Conservation (phyloP, 78 protist species). For the Carpediemonas membranifera region DNA sequence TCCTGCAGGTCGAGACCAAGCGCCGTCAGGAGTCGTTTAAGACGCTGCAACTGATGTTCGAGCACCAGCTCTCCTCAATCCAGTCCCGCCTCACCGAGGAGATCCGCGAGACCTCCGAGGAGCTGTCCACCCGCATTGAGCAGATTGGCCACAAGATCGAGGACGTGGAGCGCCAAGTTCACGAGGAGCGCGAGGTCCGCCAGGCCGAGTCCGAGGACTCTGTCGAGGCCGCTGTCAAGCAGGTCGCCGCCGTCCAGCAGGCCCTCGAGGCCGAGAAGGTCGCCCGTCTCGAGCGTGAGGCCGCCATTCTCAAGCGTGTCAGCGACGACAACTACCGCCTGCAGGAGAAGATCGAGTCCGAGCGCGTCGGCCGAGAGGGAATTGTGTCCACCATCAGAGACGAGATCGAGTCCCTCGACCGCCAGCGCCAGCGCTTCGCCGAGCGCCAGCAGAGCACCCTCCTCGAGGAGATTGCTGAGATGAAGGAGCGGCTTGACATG, state of each 20-base stretch:
- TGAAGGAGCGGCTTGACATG: no score
- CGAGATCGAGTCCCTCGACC: not conserved
- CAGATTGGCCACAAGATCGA: not conserved
- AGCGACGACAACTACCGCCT: not conserved
- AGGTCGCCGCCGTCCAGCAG: not conserved
- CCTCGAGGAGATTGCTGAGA: no score
- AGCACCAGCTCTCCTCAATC: not conserved
- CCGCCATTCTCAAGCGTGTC: not conserved
- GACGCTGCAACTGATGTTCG: not conserved
- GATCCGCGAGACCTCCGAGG: not conserved
- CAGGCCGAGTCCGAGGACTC: not conserved
- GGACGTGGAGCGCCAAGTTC: not conserved
- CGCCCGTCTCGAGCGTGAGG: slow-evolving; percentile 3
- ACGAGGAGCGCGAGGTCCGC: not conserved
- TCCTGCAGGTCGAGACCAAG: slow-evolving; percentile 5
- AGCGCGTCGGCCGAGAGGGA: not conserved
- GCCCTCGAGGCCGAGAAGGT: slow-evolving; percentile 1
- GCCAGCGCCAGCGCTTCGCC: not conserved
- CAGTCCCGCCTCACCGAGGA: not conserved
- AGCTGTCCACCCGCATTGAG: not conserved
- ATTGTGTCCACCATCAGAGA: not conserved
- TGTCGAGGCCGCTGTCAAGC: not conserved
- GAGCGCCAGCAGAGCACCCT: not conserved
- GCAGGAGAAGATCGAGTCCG: not conserved
- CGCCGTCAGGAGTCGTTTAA: slow-evolving; percentile 4